Evolutionary conservation across 345 rosid genomes (phyloP).

Genomic region (Hypericum androsaemum): DNA sequence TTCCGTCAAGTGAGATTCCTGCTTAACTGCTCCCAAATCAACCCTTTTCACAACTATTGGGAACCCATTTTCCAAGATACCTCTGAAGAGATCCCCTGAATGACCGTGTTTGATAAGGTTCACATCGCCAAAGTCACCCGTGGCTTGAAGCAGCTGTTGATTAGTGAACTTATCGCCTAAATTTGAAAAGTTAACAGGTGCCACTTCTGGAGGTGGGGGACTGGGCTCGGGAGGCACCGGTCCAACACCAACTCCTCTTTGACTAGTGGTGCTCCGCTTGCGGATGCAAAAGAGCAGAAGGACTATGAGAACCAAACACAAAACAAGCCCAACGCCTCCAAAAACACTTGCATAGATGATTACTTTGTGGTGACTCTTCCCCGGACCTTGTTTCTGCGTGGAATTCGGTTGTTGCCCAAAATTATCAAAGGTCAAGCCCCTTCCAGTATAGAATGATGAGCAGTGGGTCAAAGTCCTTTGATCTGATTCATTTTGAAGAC

Average conservation of each 20-base stretch:
- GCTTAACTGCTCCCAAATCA: constrained; percentile 38
- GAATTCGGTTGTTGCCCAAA: constrained; percentile 58
- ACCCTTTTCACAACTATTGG: constrained; percentile 67
- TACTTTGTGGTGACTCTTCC: constrained; percentile 32
- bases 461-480: constrained; percentile 57
- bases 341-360: constrained; percentile 54
- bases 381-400: constrained; percentile 27
- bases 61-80: constrained; percentile 49
- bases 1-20: constrained; percentile 55
- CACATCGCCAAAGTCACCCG: constrained; percentile 51
- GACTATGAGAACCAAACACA: constrained; percentile 31
- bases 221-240: constrained; percentile 41
- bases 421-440: constrained; percentile 63
- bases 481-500: constrained; percentile 46
- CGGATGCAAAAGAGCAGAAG: constrained; percentile 37
- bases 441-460: constrained; percentile 48
- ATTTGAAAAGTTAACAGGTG: constrained; percentile 40
- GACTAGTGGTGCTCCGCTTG: constrained; percentile 31
- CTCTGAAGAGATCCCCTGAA: constrained; percentile 80
- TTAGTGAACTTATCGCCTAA: constrained; percentile 68
- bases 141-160: constrained; percentile 69
- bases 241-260: constrained; percentile 44
- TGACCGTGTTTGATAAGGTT: constrained; percentile 87
- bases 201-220: constrained; percentile 35
- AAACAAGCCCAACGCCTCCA: constrained; percentile 53